Percentiles rank a stretch among this genome's conserved stretches.
Conservation (phyloP, 2,329 filamentous ascomycete species). For the Knufia fluminis region DNA sequence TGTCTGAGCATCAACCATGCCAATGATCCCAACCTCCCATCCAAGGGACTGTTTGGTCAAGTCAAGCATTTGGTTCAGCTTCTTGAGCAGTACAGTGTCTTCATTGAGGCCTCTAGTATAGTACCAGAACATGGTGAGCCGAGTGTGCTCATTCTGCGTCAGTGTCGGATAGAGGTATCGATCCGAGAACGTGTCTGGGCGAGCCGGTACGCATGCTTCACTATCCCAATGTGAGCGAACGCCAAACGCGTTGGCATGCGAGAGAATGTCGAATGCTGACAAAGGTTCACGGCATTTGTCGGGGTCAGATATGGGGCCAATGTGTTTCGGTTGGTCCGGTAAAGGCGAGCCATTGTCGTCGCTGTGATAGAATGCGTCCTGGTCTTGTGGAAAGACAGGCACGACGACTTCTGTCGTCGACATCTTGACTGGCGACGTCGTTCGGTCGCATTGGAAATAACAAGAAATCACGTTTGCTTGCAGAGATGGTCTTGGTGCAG, state of each 20-base stretch:
- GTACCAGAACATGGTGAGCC: slow-evolving; percentile 37
- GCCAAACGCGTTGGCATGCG: background rate
- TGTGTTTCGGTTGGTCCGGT: background rate
- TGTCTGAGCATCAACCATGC: slow-evolving; percentile 35
- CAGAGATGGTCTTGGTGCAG: too few relatives aligned
- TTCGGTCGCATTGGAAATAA: too few relatives aligned
- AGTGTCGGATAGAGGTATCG: slow-evolving; percentile 30
- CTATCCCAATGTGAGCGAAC: background rate
- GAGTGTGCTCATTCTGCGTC: slow-evolving; percentile 29
- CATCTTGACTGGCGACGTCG: too few relatives aligned
- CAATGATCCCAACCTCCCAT: slow-evolving; percentile 41
- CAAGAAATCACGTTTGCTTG: too few relatives aligned
- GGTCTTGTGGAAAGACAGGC: too few relatives aligned
- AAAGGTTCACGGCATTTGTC: background rate
- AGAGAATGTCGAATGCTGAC: background rate
- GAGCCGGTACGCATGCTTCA: slow-evolving; percentile 1
- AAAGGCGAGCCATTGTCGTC: too few relatives aligned
- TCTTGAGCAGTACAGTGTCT: slow-evolving; percentile 33
- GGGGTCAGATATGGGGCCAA: background rate
- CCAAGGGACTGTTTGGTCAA: slow-evolving; percentile 34
- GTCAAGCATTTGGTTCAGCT: slow-evolving; percentile 35
- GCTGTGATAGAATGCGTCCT: too few relatives aligned
- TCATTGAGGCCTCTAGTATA: slow-evolving; percentile 34
- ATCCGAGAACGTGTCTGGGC: slow-evolving; percentile 20
- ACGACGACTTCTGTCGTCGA: too few relatives aligned